Conservation (phyloP, 2,329 filamentous ascomycete genomes). For the Amphichorda felina region DNA sequence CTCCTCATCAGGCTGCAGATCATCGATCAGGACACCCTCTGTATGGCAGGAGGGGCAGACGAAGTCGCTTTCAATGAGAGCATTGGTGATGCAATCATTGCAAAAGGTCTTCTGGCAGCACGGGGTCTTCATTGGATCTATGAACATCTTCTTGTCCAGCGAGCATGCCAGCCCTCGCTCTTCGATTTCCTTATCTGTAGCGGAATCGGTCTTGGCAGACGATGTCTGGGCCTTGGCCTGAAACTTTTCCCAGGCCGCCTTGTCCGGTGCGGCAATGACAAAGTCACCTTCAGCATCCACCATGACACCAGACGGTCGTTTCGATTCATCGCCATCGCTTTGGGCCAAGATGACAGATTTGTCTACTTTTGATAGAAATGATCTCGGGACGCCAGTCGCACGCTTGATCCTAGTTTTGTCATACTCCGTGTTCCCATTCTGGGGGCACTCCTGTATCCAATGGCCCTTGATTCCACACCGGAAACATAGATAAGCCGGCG, state of each 20-base stretch:
- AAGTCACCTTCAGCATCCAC: slow-evolving; percentile 96
- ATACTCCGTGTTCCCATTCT: slow-evolving; percentile 95
- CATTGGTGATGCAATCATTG: slow-evolving; percentile 98
- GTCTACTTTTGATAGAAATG: slow-evolving; percentile 90
- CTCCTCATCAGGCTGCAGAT: slow-evolving; percentile 74
- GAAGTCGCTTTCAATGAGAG: slow-evolving; percentile 96
- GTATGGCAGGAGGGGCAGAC: slow-evolving; percentile 85
- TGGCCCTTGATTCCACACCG: slow-evolving; percentile 96
- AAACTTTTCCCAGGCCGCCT: slow-evolving; percentile 92
- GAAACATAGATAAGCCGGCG: slow-evolving; percentile 91
- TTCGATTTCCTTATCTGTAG: slow-evolving; percentile 76
- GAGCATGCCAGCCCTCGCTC: slow-evolving; percentile 84
- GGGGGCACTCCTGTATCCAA: slow-evolving; percentile 96
- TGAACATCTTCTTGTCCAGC: slow-evolving; percentile 95
- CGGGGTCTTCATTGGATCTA: slow-evolving; percentile 97
- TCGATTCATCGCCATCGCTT: slow-evolving; percentile 69
- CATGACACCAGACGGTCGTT: slow-evolving; percentile 85
- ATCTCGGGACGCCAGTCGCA: slow-evolving; percentile 92
- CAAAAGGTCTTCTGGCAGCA: slow-evolving; percentile 98
- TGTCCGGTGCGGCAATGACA: slow-evolving; percentile 91
- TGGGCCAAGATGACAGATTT: slow-evolving; percentile 69
- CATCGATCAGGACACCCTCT: slow-evolving; percentile 86
- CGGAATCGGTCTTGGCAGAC: slow-evolving; percentile 64
- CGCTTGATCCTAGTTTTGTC: slow-evolving; percentile 91
- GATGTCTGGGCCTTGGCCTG: slow-evolving; percentile 87